A percentile compares a stretch with the other conserved stretches of the same genome.
Conservation (phyloP, 345 rosid species). For the Hypericum perforatum region DNA sequence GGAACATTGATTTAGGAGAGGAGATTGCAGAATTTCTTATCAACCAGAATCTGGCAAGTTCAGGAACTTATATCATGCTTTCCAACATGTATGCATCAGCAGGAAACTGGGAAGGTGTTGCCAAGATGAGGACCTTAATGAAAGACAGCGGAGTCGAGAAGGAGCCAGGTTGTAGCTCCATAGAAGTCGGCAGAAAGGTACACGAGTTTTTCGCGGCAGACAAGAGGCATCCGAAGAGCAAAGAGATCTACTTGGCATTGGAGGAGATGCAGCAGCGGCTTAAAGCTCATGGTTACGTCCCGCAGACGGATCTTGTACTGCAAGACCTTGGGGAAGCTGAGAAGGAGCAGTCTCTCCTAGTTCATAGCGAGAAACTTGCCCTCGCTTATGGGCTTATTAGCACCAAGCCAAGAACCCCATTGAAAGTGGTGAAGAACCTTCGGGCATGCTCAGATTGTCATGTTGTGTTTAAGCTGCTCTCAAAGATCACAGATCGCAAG, state of each 20-base stretch:
- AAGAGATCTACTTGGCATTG: conserved; percentile 40
- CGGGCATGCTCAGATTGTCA: not conserved
- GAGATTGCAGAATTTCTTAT: conserved; percentile 42
- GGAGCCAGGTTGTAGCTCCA: conserved; percentile 67
- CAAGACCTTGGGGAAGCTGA: not conserved
- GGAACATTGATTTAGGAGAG: conserved; percentile 56
- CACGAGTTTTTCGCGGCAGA: conserved; percentile 66
- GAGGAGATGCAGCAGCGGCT: conserved; percentile 23
- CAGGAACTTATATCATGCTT: conserved; percentile 53
- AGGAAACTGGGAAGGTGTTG: conserved; percentile 47
- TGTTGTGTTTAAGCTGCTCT: not conserved
- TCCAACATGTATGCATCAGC: conserved; percentile 64
- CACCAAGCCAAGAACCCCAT: not conserved
- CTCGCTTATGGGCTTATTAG: not conserved
- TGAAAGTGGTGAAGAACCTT: conserved; percentile 1
- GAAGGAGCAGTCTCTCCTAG: conserved; percentile 1
- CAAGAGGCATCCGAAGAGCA: conserved; percentile 39
- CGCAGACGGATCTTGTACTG: not conserved
- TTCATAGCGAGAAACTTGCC: conserved; percentile 1
- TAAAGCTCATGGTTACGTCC: not conserved
- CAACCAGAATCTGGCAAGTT: conserved; percentile 47
- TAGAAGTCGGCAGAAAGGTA: conserved; percentile 50
- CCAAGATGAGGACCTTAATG: conserved; percentile 52
- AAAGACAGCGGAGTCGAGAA: conserved; percentile 54
- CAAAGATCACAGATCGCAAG: not conserved